Evolutionary conservation across 1,284 basidiomycete species (phyloP).

Genomic region (Filobasidium uniguttulatum): DNA sequence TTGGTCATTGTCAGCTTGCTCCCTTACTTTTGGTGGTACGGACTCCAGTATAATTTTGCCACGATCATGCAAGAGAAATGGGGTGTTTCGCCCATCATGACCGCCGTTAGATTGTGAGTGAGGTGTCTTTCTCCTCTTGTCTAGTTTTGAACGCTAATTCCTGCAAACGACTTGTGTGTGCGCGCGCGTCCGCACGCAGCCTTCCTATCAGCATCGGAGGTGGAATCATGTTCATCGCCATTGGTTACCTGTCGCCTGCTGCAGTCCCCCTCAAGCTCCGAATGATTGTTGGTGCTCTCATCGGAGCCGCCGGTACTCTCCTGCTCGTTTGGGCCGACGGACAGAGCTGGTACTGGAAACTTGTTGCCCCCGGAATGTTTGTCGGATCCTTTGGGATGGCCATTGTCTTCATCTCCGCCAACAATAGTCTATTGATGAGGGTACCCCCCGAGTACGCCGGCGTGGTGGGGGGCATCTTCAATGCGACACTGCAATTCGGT

Average conservation of each 20-base stretch:
- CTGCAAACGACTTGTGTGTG: neutral
- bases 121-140: neutral
- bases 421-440: constrained; percentile 12
- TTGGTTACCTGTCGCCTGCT: constrained; percentile 8
- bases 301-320: constrained; percentile 9
- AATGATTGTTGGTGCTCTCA: constrained; percentile 10
- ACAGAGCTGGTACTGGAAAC: constrained; percentile 8
- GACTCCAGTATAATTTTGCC: constrained; percentile 11
- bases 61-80: constrained; percentile 14
- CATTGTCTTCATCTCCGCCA: constrained; percentile 12
- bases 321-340: constrained; percentile 12
- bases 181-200: neutral
- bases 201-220: constrained; percentile 12
- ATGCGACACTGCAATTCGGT: constrained; percentile 33
- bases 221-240: constrained; percentile 12
- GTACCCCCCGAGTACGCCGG: constrained; percentile 12
- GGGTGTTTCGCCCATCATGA: constrained; percentile 14
- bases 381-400: constrained; percentile 13
- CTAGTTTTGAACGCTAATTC: neutral
- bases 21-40: constrained; percentile 25
- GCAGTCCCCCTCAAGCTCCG: constrained; percentile 13
- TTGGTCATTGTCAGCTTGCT: constrained; percentile 25
- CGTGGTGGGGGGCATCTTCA: constrained; percentile 32
- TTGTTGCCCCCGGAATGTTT: constrained; percentile 14
- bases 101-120: constrained; percentile 17